A percentile compares a stretch with the other conserved stretches of the same genome.
These are phyloP conservation scores for Coemansia sp. DNA, from an alignment of 192 early-diverging fungal species.

Conservation along the genomic window DNA sequence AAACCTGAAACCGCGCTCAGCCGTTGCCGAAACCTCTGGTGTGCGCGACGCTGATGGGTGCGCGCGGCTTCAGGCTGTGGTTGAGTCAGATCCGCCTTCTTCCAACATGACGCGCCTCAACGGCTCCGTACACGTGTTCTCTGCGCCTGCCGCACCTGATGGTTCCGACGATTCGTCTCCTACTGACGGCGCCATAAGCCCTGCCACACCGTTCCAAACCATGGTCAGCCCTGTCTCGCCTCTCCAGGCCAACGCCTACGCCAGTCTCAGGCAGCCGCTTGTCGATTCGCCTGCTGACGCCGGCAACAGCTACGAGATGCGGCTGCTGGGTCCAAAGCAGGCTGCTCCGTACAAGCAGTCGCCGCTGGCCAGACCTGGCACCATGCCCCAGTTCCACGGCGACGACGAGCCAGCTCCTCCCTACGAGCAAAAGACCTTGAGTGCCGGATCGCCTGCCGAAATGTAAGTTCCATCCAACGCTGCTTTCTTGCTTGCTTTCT, in stretches of 20 bases:
- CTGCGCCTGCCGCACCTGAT: conserved; percentile 25
- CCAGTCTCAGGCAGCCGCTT: background rate
- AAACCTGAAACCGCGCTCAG: conserved; percentile 85
- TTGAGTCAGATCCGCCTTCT: conserved; percentile 78
- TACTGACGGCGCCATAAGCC: conserved; percentile 18
- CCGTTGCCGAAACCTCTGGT: conserved; percentile 65
- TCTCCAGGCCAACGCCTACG: conserved; percentile 1
- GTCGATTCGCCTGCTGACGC: background rate
- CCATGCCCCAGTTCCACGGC: conserved; percentile 23
- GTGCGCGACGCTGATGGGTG: conserved; percentile 79
- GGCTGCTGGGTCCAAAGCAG: conserved; percentile 26
- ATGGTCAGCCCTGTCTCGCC: conserved; percentile 11
- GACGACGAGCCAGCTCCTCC: conserved; percentile 30
- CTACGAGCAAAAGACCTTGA: conserved; percentile 18
- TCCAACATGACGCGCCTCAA: conserved; percentile 77
- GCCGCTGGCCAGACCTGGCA: conserved; percentile 23
- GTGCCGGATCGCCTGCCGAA: conserved; percentile 16
- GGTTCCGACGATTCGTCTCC: conserved; percentile 12
- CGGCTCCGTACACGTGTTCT: conserved; percentile 60
- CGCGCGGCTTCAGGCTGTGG: conserved; percentile 57
- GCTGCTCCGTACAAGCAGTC: conserved; percentile 41
- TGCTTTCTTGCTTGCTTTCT: background rate
- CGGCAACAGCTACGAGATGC: conserved; percentile 44
- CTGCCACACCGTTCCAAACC: conserved; percentile 15
- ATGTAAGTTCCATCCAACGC: conserved; percentile 20